phyloP scores from a whole-genome alignment of 208 protist genomes.

The Trypanosoma avium region DNA sequence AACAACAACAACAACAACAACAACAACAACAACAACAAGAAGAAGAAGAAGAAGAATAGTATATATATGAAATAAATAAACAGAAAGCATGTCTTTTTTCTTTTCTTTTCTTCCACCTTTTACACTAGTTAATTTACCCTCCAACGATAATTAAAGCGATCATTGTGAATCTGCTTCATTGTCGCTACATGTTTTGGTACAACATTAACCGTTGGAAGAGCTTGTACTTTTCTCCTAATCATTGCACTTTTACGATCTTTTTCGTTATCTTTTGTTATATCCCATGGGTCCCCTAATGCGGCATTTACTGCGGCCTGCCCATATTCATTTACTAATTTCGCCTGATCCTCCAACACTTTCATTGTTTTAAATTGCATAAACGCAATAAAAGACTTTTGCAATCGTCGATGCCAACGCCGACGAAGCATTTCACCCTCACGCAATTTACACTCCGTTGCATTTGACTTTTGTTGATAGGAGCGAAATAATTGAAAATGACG shows the following conservation, averaged over 20 bases:
- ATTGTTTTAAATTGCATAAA: constrained; percentile 92
- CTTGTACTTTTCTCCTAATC: constrained; percentile 59
- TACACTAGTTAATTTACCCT: constrained; percentile 65
- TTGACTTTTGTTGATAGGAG: constrained; percentile 90
- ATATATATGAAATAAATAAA: background rate
- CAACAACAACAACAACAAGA: constrained; percentile 2
- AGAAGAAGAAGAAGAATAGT: background rate
- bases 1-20: background rate
- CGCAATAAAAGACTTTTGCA: constrained; percentile 89
- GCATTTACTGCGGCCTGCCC: constrained; percentile 87
- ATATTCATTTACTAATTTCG: constrained; percentile 77
- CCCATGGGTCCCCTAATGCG: constrained; percentile 69
- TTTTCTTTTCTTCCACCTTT: constrained; percentile 2
- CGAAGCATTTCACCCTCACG: constrained; percentile 87
- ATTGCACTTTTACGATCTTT: constrained; percentile 49
- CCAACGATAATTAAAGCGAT: constrained; percentile 91
- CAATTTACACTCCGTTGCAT: constrained; percentile 82
- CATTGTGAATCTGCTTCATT: constrained; percentile 93
- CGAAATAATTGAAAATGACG: constrained; percentile 88
- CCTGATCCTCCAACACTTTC: constrained; percentile 91
- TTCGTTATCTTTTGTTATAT: constrained; percentile 16
- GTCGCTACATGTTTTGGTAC: constrained; percentile 89
- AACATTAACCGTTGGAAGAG: constrained; percentile 62
- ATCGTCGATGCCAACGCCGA: constrained; percentile 69
- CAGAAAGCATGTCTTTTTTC: background rate